phyloP scores from a whole-genome alignment of 805 yeast genomes.

The Sugiyamaella lignohabitans region DNA sequence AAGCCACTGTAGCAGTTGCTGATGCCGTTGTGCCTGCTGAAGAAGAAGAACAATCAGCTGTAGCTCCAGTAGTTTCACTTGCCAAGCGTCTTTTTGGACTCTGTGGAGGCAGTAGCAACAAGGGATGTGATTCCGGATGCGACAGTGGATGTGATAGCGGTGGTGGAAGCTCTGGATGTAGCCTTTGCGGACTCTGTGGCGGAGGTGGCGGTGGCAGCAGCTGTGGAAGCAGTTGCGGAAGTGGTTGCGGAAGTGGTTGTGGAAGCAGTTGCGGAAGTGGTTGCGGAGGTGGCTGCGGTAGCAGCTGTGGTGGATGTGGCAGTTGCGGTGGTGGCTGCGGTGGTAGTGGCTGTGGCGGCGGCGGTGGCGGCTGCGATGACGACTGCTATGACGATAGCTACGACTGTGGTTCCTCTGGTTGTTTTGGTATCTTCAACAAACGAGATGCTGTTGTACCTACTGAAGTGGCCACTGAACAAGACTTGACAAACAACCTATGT shows the following conservation, averaged over 20 bases:
- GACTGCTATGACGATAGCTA: background rate
- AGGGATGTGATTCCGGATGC: background rate
- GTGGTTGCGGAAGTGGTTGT: conserved; percentile 1
- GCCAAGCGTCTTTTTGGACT: conserved; percentile 8
- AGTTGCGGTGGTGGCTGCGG: conserved; percentile 5
- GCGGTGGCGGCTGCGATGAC: background rate
- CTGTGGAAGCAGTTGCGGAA: conserved; percentile 3
- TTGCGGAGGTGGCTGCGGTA: conserved; percentile 5
- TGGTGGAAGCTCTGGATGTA: background rate
- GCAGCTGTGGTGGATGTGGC: conserved; percentile 2
- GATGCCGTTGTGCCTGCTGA: too few relatives aligned
- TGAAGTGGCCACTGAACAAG: conserved; percentile 1
- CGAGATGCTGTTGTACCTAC: conserved; percentile 4
- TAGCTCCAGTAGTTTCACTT: background rate
- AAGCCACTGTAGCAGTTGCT: too few relatives aligned
- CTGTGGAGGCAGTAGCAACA: conserved; percentile 4
- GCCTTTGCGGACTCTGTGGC: background rate
- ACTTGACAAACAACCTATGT: background rate
- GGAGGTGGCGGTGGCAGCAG: background rate
- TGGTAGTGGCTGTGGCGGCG: background rate
- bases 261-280: conserved; percentile 10
- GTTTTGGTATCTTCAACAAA: too few relatives aligned
- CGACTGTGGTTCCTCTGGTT: background rate
- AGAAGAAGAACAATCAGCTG: too few relatives aligned
- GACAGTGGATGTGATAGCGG: background rate